phyloP scores from a whole-genome alignment of 192 early-diverging fungal genomes.

The Backusella tuberculispora region DNA sequence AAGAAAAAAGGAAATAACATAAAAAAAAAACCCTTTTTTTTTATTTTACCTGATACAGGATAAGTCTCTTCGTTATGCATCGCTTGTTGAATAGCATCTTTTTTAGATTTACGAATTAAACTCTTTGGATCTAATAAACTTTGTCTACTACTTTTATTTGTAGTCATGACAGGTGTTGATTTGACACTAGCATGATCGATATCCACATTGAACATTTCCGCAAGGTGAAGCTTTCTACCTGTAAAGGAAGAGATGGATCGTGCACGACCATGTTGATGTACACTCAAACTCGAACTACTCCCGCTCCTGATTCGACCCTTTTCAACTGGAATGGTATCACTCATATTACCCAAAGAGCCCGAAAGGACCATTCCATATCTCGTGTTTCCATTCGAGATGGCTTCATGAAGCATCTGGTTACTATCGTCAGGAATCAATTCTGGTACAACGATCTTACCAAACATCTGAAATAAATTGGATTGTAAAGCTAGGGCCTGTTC shows the following conservation, averaged over 20 bases:
- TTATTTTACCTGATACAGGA: background rate
- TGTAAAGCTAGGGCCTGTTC: slow-evolving; percentile 56
- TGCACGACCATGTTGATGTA: background rate
- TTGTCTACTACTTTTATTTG: background rate
- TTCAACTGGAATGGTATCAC: background rate
- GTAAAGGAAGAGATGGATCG: slow-evolving; percentile 14
- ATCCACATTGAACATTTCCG: background rate
- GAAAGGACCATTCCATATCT: slow-evolving; percentile 13
- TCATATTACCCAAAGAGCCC: slow-evolving; percentile 23
- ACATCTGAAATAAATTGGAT: slow-evolving; percentile 64
- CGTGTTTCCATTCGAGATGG: slow-evolving; percentile 32
- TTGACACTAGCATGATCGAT: background rate
- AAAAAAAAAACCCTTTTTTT: background rate
- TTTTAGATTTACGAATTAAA: slow-evolving; percentile 4
- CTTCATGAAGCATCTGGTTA: slow-evolving; percentile 23
- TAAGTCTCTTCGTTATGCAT: background rate
- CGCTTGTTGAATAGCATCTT: background rate
- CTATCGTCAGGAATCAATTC: slow-evolving; percentile 30
- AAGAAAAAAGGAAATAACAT: background rate
- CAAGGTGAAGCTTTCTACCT: slow-evolving; percentile 12
- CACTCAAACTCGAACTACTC: slow-evolving; percentile 7
- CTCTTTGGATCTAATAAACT: slow-evolving; percentile 4
- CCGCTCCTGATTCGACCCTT: slow-evolving; percentile 24
- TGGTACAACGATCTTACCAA: slow-evolving; percentile 54
- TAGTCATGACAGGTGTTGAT: background rate